Percentiles rank a stretch among this genome's conserved stretches.
phyloP scores from a whole-genome alignment of 805 yeast genomes.

The Ogataea pignaliae region DNA sequence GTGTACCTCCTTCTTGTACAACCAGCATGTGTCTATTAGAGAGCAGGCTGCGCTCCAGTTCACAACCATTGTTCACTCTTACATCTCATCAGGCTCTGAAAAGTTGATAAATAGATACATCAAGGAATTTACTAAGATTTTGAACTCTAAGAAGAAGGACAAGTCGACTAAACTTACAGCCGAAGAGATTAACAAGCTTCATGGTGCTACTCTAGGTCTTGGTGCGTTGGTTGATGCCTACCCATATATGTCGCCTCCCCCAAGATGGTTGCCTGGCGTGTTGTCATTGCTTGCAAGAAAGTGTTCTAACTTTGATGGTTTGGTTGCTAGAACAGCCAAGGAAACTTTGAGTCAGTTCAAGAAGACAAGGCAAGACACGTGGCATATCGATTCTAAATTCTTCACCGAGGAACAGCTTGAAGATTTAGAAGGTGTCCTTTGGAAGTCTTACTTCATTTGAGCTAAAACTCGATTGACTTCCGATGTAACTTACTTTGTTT shows the following conservation, averaged over 20 bases:
- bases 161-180: slow-evolving; percentile 33
- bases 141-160: slow-evolving; percentile 31
- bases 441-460: slow-evolving; percentile 87
- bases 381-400: slow-evolving; percentile 82
- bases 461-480: no score
- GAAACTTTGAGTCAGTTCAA: slow-evolving; percentile 77
- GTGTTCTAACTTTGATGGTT: slow-evolving; percentile 69
- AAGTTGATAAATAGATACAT: slow-evolving; percentile 39
- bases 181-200: slow-evolving; percentile 48
- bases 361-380: slow-evolving; percentile 88
- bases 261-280: slow-evolving; percentile 78
- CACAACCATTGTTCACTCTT: slow-evolving; percentile 74
- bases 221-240: slow-evolving; percentile 88
- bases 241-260: slow-evolving; percentile 89
- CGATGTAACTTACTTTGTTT: no score
- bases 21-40: slow-evolving; percentile 68
- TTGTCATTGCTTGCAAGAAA: slow-evolving; percentile 66
- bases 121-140: slow-evolving; percentile 38
- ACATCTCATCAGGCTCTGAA: slow-evolving; percentile 43
- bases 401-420: slow-evolving; percentile 79
- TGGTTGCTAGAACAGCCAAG: slow-evolving; percentile 81
- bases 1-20: slow-evolving; percentile 51
- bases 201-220: slow-evolving; percentile 83
- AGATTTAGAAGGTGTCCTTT: slow-evolving; percentile 88
- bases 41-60: slow-evolving; percentile 67